Conservation (phyloP, 257 asterid genomes). For the Solanum arcanum region DNA sequence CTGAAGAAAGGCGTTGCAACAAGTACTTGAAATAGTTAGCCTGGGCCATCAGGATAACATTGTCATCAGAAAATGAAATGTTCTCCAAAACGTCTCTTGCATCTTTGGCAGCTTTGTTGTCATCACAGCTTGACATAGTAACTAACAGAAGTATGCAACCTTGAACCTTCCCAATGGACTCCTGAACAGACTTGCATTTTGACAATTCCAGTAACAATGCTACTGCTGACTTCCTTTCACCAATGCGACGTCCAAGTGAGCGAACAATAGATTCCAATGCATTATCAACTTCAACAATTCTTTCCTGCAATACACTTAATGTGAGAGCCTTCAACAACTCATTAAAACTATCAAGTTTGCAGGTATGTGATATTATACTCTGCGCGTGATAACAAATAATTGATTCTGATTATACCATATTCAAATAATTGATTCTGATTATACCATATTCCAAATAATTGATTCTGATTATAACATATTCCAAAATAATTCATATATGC, state of each 20-base stretch:
- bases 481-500: background rate
- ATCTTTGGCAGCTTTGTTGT: constrained; percentile 40
- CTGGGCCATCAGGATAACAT: constrained; percentile 53
- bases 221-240: constrained; percentile 48
- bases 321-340: background rate
- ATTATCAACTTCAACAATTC: constrained; percentile 28
- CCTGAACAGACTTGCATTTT: constrained; percentile 27
- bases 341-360: background rate
- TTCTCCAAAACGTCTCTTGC: constrained; percentile 43
- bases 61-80: constrained; percentile 56
- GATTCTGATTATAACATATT: background rate
- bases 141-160: constrained; percentile 58
- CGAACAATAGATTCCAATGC: constrained; percentile 38
- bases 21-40: constrained; percentile 46
- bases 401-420: background rate
- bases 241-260: constrained; percentile 47
- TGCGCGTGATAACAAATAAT: background rate
- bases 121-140: constrained; percentile 40
- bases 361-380: background rate
- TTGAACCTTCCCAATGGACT: constrained; percentile 43
- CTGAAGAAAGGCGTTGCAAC: constrained; percentile 50
- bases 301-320: constrained; percentile 33
- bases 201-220: constrained; percentile 44
- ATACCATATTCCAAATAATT: background rate
- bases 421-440: background rate